Evolutionary conservation across 352 stramenopile genomes (phyloP).

Genomic region (Globisporangium cederbergense): DNA sequence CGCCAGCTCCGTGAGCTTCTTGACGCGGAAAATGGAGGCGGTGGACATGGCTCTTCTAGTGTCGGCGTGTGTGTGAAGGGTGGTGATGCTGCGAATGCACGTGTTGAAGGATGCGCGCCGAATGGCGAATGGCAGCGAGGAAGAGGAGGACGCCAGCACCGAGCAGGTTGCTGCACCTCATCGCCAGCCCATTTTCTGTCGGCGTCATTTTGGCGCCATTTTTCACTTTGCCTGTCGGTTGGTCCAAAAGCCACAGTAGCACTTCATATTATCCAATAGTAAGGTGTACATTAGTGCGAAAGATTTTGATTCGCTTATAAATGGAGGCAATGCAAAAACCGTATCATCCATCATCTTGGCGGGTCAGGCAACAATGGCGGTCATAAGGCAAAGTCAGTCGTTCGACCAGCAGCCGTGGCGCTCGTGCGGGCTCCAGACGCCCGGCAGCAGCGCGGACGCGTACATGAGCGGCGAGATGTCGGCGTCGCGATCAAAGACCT

Average conservation of each 20-base stretch:
- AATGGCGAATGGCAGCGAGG: slow-evolving; percentile 5
- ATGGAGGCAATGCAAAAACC: not conserved
- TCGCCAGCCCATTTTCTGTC: slow-evolving; percentile 1
- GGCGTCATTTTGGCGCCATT: slow-evolving; percentile 13
- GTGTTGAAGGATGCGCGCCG: not conserved
- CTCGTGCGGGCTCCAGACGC: slow-evolving; percentile 22
- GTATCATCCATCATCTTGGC: slow-evolving; percentile 7
- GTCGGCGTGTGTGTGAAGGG: not conserved
- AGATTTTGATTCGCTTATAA: not conserved
- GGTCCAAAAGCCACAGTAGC: not conserved
- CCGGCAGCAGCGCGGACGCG: slow-evolving; percentile 33
- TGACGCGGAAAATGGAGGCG: slow-evolving; percentile 62
- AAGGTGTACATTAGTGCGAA: not conserved
- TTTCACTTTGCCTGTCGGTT: not conserved
- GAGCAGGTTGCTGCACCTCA: slow-evolving; percentile 4
- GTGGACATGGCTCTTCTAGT: slow-evolving; percentile 11
- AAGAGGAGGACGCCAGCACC: not conserved
- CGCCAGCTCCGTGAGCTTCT: slow-evolving; percentile 81
- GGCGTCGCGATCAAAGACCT: slow-evolving; percentile 29
- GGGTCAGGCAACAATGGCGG: not conserved
- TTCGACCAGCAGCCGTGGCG: not conserved
- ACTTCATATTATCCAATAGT: not conserved
- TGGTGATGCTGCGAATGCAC: not conserved
- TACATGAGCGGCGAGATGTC: slow-evolving; percentile 51
- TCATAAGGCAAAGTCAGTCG: not conserved